phyloP scores from a whole-genome alignment of 495 filamentous ascomycete species.

The Daldinia concentrica region DNA sequence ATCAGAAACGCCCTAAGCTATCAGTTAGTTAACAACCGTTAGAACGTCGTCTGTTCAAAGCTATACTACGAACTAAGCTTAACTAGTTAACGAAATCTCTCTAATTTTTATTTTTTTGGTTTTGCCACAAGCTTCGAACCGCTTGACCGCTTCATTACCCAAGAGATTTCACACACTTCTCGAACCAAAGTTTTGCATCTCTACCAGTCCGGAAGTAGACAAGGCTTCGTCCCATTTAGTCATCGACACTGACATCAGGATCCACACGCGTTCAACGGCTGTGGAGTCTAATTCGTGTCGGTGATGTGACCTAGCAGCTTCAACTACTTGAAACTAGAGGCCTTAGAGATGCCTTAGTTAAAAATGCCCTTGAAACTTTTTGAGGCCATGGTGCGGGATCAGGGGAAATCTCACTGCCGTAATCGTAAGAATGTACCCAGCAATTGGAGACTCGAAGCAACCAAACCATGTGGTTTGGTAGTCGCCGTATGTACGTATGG shows the following conservation, averaged over 20 bases:
- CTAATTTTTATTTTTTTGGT: neutral
- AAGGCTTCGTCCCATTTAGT: conserved; percentile 30
- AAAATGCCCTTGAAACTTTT: conserved; percentile 33
- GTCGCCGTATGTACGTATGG: conserved; percentile 24
- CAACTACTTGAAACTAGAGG: neutral
- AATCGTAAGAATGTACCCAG: conserved; percentile 22
- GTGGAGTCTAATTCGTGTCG: conserved; percentile 37
- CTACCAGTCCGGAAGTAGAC: conserved; percentile 36
- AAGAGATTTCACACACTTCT: conserved; percentile 17
- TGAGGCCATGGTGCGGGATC: conserved; percentile 33
- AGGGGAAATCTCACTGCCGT: conserved; percentile 36
- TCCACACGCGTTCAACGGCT: conserved; percentile 33
- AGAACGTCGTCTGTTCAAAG: neutral
- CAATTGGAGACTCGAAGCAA: conserved; percentile 41
- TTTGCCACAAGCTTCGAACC: conserved; percentile 9
- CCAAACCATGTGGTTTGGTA: conserved; percentile 49
- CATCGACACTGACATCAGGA: conserved; percentile 38
- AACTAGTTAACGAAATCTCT: conserved; percentile 1
- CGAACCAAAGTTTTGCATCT: conserved; percentile 33
- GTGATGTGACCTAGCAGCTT: conserved; percentile 15
- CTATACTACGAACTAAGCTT: neutral
- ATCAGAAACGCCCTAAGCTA: conserved; percentile 22
- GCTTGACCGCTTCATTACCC: conserved; percentile 38
- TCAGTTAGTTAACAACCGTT: conserved; percentile 31
- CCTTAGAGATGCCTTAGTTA: conserved; percentile 9